Evolutionary conservation across 2,329 filamentous ascomycete species (phyloP), one percentile per base, ranked within the genome.

Genomic region (Fusarium acutatum): DNA sequence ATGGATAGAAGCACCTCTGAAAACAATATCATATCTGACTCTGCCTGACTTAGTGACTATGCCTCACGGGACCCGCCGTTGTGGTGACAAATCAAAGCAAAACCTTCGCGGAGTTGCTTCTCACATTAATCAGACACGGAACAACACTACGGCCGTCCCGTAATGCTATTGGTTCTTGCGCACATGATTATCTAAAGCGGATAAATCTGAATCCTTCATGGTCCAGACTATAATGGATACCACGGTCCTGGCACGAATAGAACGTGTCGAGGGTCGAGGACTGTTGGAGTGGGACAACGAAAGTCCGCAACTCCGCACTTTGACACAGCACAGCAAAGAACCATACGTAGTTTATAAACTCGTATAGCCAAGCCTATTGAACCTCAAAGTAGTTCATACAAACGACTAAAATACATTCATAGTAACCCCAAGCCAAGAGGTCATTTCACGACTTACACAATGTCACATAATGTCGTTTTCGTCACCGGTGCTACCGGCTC

Each of bases 401-500:
- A 24, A 5, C 10, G 12, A 28, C n/a, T 26, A 13, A 14, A 8
- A 14, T 14, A 18, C 13, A 14, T n/a, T 26, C 4, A 22, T 24
- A 17, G 14, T n/a, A 28, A 3, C 10, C 17, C 11, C 50, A 13
- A 15, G 1, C 10, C 3, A 10, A 1, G 13, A 14, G n/a, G 10
- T 10, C 17, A 32, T 26, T 20, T 7, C 26, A 26, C 13, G 18
- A 37, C 13, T 15, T 11, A 9, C 24, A 28, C 20, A 15, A 67
- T 67, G 62, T 13, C 44, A 6, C 34, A 34, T 6, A 50, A 24
- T 11, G 44, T n/a, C 20, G 52, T n/a, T 18, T 67, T 67, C 22
- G 64, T 67, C 2, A 50, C 62, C 5, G 62, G 64, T 10, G 62
- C 62, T 10, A 67, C 64, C 4, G 64, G 64, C 4, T 44, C 43